A percentile compares a stretch with the other conserved stretches of the same genome.
phyloP scores from a whole-genome alignment of 23 red algal genomes.

The Gracilaria vermiculophylla region DNA sequence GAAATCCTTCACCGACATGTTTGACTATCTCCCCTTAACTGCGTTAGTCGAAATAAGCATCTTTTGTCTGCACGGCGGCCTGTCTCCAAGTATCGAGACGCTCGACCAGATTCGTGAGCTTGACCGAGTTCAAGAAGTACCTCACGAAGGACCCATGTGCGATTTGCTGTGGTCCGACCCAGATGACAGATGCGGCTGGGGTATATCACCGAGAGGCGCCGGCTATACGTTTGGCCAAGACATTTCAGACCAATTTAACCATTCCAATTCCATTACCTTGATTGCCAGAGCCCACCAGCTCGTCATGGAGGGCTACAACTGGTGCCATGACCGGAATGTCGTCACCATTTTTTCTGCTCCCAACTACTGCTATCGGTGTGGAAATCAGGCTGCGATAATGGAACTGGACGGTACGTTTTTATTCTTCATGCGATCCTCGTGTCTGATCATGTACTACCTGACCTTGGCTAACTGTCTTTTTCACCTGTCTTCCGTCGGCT shows the following conservation, averaged over 20 bases:
- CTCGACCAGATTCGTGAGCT: slow-evolving; percentile 97
- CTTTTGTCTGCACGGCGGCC: slow-evolving; percentile 96
- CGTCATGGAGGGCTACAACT: slow-evolving; percentile 99
- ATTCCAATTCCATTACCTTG: slow-evolving; percentile 82
- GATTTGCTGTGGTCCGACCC: slow-evolving; percentile 99
- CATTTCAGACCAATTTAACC: slow-evolving; percentile 98
- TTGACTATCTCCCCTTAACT: slow-evolving; percentile 97
- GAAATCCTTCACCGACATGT: slow-evolving; percentile 99
- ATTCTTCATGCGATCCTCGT: neutral
- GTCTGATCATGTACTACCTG: neutral
- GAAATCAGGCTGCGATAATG: slow-evolving; percentile 96
- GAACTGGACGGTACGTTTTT: slow-evolving; percentile 70
- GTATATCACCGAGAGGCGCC: slow-evolving; percentile 91
- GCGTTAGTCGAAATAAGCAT: slow-evolving; percentile 95
- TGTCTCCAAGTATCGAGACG: slow-evolving; percentile 95
- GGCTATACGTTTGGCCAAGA: slow-evolving; percentile 99
- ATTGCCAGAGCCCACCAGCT: slow-evolving; percentile 97
- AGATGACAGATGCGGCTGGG: slow-evolving; percentile 99
- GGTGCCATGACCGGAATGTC: slow-evolving; percentile 89
- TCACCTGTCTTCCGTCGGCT: neutral
- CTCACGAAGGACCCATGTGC: slow-evolving; percentile 99
- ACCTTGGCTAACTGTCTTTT: neutral
- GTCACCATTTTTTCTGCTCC: slow-evolving; percentile 97
- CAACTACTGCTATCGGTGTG: slow-evolving; percentile 98
- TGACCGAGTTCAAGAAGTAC: slow-evolving; percentile 98